Base-by-base conservation (phyloP, 2,329 filamentous ascomycete species). In the Claviceps humidiphila region DNA sequence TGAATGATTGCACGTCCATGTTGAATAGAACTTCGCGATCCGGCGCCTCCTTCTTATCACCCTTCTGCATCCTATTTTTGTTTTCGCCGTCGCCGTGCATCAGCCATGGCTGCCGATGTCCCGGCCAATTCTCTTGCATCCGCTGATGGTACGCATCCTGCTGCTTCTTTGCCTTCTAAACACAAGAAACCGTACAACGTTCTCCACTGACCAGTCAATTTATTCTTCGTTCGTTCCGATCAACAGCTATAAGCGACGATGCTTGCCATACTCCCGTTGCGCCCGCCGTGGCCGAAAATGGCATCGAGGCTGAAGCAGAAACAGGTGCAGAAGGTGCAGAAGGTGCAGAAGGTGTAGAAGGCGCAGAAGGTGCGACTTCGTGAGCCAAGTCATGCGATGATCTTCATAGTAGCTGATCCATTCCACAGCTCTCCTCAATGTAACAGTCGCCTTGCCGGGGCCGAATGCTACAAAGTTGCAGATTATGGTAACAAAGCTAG, bases 381-480 rank as follows among this genome's bases (percentile, higher is more conserved):
- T 24, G 14, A 39, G 8, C 44, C 13, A 44, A 13, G 13, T n/a
- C 8, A 22, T 37, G 41, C 9, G 30, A 39, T 24, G n/a, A 26
- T 22, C 3, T 22, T 17, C 34, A 43, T 24, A 7, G 14, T 48
- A 30, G 41, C 42, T 46, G 20, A 53, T 41, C 45, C 17, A 17
- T 34, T n/a, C 7, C 22, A 7, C 42, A 74, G 76, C 76, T 53
- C 69, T 81, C 50, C 74, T 81, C 60, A 73, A 74, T 55, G 63
- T 96, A 63, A 86, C 82, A 55, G 82, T 97, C 63, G 80, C 85
- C 67, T 80, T 96, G 54, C 91, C 91, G 52, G 85, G 90, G 65
- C 80, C 83, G 60, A 61, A 66, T 53, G 81, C 87, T 13, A 78
- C 82, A 61, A 83, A 87, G 69, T 86, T 94, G 63, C 81, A 90